Base-by-base conservation (phyloP, 2,329 filamentous ascomycete genomes). In the Aspergillus viridinutans region DNA sequence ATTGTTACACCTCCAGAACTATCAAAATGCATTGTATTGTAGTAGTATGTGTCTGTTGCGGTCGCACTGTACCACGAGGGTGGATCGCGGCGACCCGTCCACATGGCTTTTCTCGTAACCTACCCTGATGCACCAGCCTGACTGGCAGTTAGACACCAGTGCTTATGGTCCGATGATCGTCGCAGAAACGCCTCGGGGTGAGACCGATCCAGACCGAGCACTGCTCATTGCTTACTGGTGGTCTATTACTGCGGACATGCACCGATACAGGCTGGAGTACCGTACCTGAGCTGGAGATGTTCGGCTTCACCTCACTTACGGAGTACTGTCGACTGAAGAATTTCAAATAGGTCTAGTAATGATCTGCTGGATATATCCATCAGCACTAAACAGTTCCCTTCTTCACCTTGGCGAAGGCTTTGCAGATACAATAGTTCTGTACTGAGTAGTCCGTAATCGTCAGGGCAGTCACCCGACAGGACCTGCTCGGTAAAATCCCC, bases 11-110 rank as follows among this genome's bases (percentile, higher is more conserved):
- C 25, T 52, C 45, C 12, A 25, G 38, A 14, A 7, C 12, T 51
- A 25, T 14, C 40, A 51, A 52, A 53, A 35, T 35, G 32, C 32
- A 35, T 35, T 43, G 50, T 55, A 57, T 38, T 20, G 40, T 49
- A 29, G 10, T 17, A 9, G 21, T 21, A 17, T 43, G 23, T 50
- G 51, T 56, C 51, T 50, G 54, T 54, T 52, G 40, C 47, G 45
- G 53, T 50, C 49, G 53, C 51, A 50, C 52, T 57, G 62, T 66
- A 58, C 64, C 64, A 66, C 63, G 62, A 64, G 64, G 62, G 58
- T 57, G 52, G 64, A 61, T 60, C 59, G 58, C 58, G 49, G 59
- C 55, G 53, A 62, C 58, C 38, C 62, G 59, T 63, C 62, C 61
- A 64, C 63, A 65, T 65, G 63, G 62, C 60, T 61, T 53, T 54